phyloP scores from a whole-genome alignment of 2,329 filamentous ascomycete species.

The Blumeria graminis region DNA sequence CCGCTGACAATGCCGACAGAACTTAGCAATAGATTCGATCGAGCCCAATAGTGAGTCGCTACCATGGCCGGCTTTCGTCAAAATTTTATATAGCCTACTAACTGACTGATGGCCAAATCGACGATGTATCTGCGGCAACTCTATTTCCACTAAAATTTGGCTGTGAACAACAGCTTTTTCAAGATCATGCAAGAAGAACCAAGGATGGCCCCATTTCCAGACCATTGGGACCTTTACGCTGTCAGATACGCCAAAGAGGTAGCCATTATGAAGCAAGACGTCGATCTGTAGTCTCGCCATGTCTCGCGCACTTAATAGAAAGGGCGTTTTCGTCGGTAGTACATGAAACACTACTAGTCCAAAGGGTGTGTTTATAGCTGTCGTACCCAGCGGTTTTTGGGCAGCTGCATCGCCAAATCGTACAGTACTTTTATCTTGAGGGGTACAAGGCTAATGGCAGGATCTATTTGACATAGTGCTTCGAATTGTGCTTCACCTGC shows the following conservation, averaged over 20 bases:
- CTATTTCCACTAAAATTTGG: not conserved
- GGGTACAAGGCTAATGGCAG: not conserved
- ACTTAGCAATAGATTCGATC: not conserved
- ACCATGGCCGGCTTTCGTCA: not conserved
- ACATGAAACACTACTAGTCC: not conserved
- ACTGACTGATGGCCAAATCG: conserved; percentile 1
- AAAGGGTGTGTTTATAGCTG: not conserved
- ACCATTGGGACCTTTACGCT: not conserved
- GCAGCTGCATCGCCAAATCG: not conserved
- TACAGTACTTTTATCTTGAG: not conserved
- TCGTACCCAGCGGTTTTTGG: not conserved
- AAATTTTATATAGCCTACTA: not conserved
- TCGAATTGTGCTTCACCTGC: not conserved
- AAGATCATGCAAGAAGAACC: not conserved
- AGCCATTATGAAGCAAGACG: not conserved
- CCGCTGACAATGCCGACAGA: not conserved
- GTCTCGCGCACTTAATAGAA: not conserved
- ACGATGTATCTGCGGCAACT: not conserved
- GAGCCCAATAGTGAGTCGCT: not conserved
- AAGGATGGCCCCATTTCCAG: not conserved
- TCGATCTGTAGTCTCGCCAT: not conserved
- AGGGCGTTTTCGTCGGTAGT: not conserved
- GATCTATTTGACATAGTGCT: not conserved
- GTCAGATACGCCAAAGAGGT: not conserved
- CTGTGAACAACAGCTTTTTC: not conserved